Conservation (phyloP, 2,329 filamentous ascomycete species). For the Nannizziopsis barbatae region DNA sequence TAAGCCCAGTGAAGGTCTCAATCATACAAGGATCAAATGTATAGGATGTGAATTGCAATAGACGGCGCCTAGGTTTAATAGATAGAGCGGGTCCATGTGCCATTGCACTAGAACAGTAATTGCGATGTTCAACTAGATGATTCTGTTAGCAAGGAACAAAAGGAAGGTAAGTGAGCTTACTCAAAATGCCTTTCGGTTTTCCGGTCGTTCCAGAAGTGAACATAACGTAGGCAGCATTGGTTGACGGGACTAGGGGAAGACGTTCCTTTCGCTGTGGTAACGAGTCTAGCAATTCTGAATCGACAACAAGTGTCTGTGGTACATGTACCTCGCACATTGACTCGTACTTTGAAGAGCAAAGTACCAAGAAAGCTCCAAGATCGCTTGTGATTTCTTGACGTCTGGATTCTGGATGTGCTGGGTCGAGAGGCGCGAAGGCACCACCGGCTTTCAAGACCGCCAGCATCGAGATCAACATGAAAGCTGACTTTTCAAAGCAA, state of each 20-base stretch:
- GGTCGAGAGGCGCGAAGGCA: slow-evolving; percentile 25
- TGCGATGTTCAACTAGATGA: slow-evolving; percentile 39
- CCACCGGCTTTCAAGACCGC: slow-evolving; percentile 25
- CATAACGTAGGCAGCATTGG: slow-evolving; percentile 41
- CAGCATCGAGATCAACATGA: slow-evolving; percentile 46
- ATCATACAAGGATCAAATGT: slow-evolving; percentile 40
- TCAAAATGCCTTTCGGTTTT: slow-evolving; percentile 47
- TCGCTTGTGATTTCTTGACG: slow-evolving; percentile 19
- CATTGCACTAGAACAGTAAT: slow-evolving; percentile 44
- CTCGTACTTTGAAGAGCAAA: slow-evolving; percentile 14
- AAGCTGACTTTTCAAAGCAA: slow-evolving; percentile 62
- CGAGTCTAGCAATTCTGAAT: slow-evolving; percentile 9
- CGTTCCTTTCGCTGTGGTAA: slow-evolving; percentile 12
- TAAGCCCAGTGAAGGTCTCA: slow-evolving; percentile 42
- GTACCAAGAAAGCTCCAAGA: slow-evolving; percentile 16
- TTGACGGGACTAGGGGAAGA: slow-evolving; percentile 11
- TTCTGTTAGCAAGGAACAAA: not conserved
- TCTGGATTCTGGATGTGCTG: slow-evolving; percentile 22
- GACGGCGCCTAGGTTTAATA: slow-evolving; percentile 38
- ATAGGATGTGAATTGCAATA: slow-evolving; percentile 44
- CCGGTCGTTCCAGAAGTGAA: slow-evolving; percentile 43
- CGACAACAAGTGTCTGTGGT: slow-evolving; percentile 8
- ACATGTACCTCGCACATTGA: slow-evolving; percentile 8
- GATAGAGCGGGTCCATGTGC: slow-evolving; percentile 41
- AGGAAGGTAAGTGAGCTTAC: slow-evolving; percentile 39